Conservation (phyloP, 371 early-diverging fungal species). For the Mucor saturninus region DNA sequence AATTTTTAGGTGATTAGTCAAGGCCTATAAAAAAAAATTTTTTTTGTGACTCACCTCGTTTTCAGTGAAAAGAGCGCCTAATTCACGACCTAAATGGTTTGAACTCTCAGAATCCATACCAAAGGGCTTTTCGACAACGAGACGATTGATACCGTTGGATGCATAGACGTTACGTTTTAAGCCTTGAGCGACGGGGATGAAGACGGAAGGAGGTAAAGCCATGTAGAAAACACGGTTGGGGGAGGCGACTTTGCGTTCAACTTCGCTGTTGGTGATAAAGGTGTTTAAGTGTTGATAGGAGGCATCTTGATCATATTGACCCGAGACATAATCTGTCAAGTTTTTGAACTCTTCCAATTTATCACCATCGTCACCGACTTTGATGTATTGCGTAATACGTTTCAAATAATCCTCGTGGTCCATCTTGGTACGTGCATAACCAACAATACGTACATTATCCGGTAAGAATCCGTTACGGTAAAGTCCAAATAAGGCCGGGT, state of each 20-base stretch:
- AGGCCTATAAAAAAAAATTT: not conserved
- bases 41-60: conserved; percentile 62
- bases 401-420: conserved; percentile 79
- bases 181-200: conserved; percentile 82
- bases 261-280: conserved; percentile 60
- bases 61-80: conserved; percentile 81
- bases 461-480: conserved; percentile 81
- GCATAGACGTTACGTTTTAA: conserved; percentile 74
- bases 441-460: conserved; percentile 81
- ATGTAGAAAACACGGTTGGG: conserved; percentile 83
- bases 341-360: conserved; percentile 75
- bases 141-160: conserved; percentile 67
- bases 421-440: conserved; percentile 94
- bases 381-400: conserved; percentile 81
- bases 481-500: conserved; percentile 92
- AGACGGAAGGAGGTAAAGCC: conserved; percentile 97
- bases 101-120: conserved; percentile 90
- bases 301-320: conserved; percentile 87
- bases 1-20: conserved; percentile 1
- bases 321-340: conserved; percentile 82
- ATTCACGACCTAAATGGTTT: conserved; percentile 64
- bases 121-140: conserved; percentile 98
- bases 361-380: conserved; percentile 35
- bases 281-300: conserved; percentile 73
- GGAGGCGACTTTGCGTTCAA: conserved; percentile 25